Evolutionary conservation across 331 rosid genomes (phyloP).

Genomic region (Phaseolus coccineus): DNA sequence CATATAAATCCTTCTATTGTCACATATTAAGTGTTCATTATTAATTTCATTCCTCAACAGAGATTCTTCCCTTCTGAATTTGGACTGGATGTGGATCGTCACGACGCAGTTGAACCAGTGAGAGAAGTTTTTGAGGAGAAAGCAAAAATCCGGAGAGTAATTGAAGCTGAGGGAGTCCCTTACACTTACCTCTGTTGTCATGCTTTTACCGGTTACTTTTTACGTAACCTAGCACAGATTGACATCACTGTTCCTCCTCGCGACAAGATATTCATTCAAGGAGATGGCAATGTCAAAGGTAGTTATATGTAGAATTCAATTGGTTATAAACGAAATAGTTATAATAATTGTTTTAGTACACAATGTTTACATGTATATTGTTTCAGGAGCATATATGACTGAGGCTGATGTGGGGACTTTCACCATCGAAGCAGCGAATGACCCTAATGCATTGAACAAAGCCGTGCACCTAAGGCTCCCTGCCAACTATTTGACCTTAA

Average conservation of each 20-base stretch:
- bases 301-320: neutral
- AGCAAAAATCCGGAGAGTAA: constrained; percentile 38
- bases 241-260: constrained; percentile 50
- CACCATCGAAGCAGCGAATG: constrained; percentile 62
- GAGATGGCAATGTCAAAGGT: constrained; percentile 70
- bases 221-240: constrained; percentile 46
- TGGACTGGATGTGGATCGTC: constrained; percentile 57
- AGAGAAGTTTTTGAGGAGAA: constrained; percentile 36
- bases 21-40: too few species aligned
- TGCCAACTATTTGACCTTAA: constrained; percentile 47
- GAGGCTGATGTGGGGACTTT: constrained; percentile 61
- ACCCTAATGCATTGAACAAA: constrained; percentile 65
- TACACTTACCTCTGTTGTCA: constrained; percentile 52
- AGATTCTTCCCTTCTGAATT: constrained; percentile 66
- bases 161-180: constrained; percentile 60
- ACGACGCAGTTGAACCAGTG: constrained; percentile 47
- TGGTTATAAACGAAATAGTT: neutral
- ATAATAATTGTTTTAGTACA: neutral
- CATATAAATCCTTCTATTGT: too few species aligned
- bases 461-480: constrained; percentile 57
- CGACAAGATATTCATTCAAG: constrained; percentile 50
- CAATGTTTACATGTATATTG: neutral
- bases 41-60: constrained; percentile 32
- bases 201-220: constrained; percentile 51
- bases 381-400: constrained; percentile 49